Conservation (phyloP, 352 stramenopile genomes). For the Phytopythium sindhum region DNA sequence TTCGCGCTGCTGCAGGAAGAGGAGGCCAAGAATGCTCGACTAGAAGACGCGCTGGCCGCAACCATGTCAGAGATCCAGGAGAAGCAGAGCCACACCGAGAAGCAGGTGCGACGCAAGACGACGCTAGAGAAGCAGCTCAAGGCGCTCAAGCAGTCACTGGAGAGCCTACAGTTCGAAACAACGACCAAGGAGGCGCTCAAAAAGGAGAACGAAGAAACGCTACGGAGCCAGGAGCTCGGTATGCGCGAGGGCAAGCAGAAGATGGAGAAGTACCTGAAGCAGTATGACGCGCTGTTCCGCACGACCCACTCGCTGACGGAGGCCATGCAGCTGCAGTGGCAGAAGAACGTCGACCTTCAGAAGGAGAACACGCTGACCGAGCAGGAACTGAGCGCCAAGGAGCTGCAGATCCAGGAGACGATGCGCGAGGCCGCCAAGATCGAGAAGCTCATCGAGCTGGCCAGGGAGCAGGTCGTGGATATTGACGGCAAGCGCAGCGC, state of each 20-base stretch:
- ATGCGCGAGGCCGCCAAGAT: conserved; percentile 58
- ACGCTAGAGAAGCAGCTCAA: conserved; percentile 73
- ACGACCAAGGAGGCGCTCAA: conserved; percentile 37
- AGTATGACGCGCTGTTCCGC: conserved; percentile 83
- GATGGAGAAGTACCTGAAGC: conserved; percentile 87
- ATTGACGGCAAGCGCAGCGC: conserved; percentile 52
- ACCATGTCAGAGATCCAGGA: conserved; percentile 46
- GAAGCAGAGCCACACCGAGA: conserved; percentile 58
- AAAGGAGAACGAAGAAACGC: conserved; percentile 56
- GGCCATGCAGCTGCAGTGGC: conserved; percentile 79
- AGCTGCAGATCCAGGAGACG: conserved; percentile 52
- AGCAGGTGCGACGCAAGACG: conserved; percentile 58
- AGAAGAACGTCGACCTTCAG: conserved; percentile 79
- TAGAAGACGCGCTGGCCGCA: conserved; percentile 52
- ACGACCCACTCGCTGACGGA: conserved; percentile 74
- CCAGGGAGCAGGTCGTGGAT: conserved; percentile 70
- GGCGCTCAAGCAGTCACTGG: conserved; percentile 57
- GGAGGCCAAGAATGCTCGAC: conserved; percentile 50
- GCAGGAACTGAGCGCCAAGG: conserved; percentile 47
- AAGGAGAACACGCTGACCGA: conserved; percentile 71
- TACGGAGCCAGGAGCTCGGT: conserved; percentile 63
- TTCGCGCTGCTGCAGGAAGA: conserved; percentile 59
- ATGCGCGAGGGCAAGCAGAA: conserved; percentile 82
- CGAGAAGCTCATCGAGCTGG: conserved; percentile 73
- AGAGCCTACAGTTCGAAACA: conserved; percentile 41